Percentiles rank a stretch among this genome's conserved stretches.
These are phyloP conservation scores for Knoxia roxburghii DNA, from an alignment of 257 asterid species.

Conservation along the genomic window DNA sequence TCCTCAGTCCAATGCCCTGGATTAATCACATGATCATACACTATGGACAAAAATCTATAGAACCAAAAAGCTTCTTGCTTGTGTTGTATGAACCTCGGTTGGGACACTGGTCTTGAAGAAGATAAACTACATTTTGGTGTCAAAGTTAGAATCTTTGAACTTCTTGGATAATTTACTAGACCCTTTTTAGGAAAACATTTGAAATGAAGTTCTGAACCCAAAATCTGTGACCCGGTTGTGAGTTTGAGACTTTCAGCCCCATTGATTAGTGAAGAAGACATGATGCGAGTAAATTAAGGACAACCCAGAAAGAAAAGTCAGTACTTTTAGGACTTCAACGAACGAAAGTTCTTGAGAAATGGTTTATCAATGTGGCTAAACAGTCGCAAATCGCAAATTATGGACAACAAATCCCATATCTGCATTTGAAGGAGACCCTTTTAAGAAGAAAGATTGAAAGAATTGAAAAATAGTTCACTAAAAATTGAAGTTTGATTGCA, in stretches of 20 bases:
- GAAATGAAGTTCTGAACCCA: conserved; percentile 25
- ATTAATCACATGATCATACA: conserved; percentile 37
- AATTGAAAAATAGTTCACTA: neutral
- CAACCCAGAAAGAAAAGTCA: neutral
- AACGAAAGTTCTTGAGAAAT: neutral
- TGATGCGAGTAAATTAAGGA: neutral
- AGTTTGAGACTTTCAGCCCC: conserved; percentile 32
- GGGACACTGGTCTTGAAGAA: conserved; percentile 64
- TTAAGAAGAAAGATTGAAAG: neutral
- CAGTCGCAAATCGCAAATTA: neutral
- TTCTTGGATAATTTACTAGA: conserved; percentile 10
- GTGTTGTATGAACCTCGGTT: conserved; percentile 92
- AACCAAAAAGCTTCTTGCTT: conserved; percentile 44
- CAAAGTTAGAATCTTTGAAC: conserved; percentile 3
- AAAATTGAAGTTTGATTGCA: neutral
- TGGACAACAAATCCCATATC: neutral
- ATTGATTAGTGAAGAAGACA: conserved; percentile 34
- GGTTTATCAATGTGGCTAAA: neutral
- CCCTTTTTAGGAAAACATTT: conserved; percentile 20
- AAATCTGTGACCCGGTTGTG: conserved; percentile 12
- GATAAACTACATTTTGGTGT: conserved; percentile 29
- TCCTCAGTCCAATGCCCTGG: conserved; percentile 72
- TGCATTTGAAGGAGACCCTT: too few species aligned
- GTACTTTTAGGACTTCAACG: neutral
- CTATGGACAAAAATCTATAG: conserved; percentile 36